A percentile compares a stretch with the other conserved stretches of the same genome.
These are phyloP conservation scores for Corrigiola litoralis DNA, from an alignment of 179 eudicot genomes.

Conservation along the genomic window DNA sequence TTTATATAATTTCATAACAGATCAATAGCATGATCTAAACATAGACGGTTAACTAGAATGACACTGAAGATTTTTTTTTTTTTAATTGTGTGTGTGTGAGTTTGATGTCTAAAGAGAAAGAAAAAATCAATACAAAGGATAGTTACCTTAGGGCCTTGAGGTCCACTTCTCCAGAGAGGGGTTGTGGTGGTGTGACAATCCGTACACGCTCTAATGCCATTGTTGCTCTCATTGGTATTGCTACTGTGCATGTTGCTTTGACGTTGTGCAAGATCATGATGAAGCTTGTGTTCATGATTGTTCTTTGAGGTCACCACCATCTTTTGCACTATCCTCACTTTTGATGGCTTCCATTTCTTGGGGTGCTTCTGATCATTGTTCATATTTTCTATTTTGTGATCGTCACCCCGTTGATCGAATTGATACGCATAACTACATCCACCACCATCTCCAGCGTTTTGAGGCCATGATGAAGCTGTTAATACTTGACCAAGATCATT, in stretches of 20 bases:
- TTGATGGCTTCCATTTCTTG: slow-evolving; percentile 33
- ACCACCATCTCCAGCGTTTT: slow-evolving; percentile 9
- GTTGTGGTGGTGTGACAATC: slow-evolving; percentile 54
- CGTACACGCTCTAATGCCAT: slow-evolving; percentile 32
- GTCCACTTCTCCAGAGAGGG: slow-evolving; percentile 63
- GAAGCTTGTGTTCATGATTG: background rate
- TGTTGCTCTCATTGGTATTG: background rate
- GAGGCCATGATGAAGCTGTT: slow-evolving; percentile 18
- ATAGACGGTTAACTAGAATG: too few relatives aligned
- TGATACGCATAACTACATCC: slow-evolving; percentile 11
- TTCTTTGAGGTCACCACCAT: slow-evolving; percentile 4
- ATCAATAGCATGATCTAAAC: too few relatives aligned
- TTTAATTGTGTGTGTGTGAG: too few relatives aligned
- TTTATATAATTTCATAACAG: too few relatives aligned
- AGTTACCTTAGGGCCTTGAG: slow-evolving; percentile 58
- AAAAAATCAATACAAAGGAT: background rate
- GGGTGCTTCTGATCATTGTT: slow-evolving; percentile 10
- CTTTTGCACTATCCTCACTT: slow-evolving; percentile 28
- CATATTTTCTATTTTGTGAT: slow-evolving; percentile 8
- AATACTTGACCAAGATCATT: slow-evolving; percentile 8
- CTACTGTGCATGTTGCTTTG: background rate
- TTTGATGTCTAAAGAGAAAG: background rate
- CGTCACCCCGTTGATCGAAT: background rate
- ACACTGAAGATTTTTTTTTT: too few relatives aligned
- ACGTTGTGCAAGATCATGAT: slow-evolving; percentile 8